Base-by-base conservation (phyloP, 148 eudicot genomes). In the Polygonum aviculare region DNA sequence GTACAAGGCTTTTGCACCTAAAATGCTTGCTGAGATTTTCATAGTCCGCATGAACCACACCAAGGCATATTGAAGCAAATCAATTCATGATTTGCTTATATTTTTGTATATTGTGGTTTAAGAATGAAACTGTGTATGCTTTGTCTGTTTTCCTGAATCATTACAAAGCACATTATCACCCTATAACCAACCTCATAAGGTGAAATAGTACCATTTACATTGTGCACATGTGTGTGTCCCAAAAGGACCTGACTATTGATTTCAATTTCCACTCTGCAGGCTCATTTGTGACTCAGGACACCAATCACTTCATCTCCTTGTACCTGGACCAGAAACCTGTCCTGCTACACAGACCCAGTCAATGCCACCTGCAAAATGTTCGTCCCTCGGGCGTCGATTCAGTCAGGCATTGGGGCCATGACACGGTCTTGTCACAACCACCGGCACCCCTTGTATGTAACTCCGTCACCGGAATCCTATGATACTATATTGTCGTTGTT, bases 201-300 rank as follows among this genome's bases (percentile, higher is more conserved):
- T 3, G 21, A 4, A 51, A 1, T 51, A 51, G 18, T 51, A 51
- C 19, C 57, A 51, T 12, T 18, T 51, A 51, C 57, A 51, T 51
- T 51, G 18, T 51, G 18, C 18, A 51, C 5, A 51, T 51, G 35
- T 12, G 26, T 19, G 14, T 59, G 65, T 21, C 31, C 35, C 65
- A 3, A 59, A 59, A 21, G 22, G 35, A 59, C 65, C 10, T 59
- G 12, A 63, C 16, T 40, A 31, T 35, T 63, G 35, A 63, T 63
- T 40, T 63, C 31, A 40, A 41, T 45, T 18, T 15, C 3, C 40
- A n/a, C 70, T 60, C 15, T 75, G 50, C 81, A 90, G 95, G 98
- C 82, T 91, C 98, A 19, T 94, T 90, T 33, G 98, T 94, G 75
- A 94, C 97, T 82, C 98, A 94, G 52, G 98, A 91, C 89, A 90